Base-by-base conservation (phyloP, 2,329 filamentous ascomycete species). In the Leptoxyphium fumago region DNA sequence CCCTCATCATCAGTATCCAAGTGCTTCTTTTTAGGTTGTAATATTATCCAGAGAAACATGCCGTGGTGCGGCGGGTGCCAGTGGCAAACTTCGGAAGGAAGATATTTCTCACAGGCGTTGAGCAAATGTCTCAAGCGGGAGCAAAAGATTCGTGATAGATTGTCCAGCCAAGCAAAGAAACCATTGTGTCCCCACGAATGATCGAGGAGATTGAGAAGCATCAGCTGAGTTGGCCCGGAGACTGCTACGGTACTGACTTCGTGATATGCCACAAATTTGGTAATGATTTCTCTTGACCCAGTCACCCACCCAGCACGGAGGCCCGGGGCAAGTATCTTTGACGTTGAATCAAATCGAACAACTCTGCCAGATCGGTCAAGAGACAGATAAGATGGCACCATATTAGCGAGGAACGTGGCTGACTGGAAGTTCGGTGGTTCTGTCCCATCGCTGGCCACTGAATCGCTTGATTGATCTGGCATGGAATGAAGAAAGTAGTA, bases 321-420 rank as follows among this genome's bases (percentile, higher is more conserved):
- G 10, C 60, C 60, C 17, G 59, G 59, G 0, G 57, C 55, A 11
- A 62, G 41, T 11, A 61, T 56, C 45, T 62, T 62, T 8, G 60
- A 60, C 0, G 51, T 52, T 1, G 59, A 50, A 32, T 61, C 60
- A 5, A 62, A 44, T 1, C 60, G 54, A 4, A 62, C 32, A 2
- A 62, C 60, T 10, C 60, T 53, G 2, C 60, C 60, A 10, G 50
- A 55, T 1, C 42, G 45, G 38, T 65, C 63, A 9, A 65, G 43
- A 2, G 56, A 58, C 0, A 65, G 48, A 43, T 62, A 64, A 0
- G 61, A 63, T 1, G 47, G 32, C 2, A 48, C 45, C 1, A 57
- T 47, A 5, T 41, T 17, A 4, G 17, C n/a, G 8, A 55, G 38
- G 30, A 52, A 55, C 0, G 44, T 26, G 2, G 49, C 44, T 11